Percentiles rank a stretch among this genome's conserved stretches.
Evolutionary conservation across 805 yeast species (phyloP).

Genomic region (Schwanniomyces pseudopolymorphus): DNA sequence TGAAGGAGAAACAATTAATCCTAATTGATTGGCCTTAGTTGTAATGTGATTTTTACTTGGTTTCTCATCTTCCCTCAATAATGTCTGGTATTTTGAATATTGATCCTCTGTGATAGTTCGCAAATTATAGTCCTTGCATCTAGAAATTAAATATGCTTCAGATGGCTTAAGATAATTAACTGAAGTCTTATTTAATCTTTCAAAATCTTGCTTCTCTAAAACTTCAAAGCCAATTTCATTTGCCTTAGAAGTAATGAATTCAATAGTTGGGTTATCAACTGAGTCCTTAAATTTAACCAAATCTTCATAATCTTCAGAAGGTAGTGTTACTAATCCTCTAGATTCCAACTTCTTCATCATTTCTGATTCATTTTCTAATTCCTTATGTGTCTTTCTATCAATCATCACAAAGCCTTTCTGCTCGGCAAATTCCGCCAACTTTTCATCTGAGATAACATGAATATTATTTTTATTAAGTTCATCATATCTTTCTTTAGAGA

Average conservation of each 20-base stretch:
- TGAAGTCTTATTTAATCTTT: constrained; percentile 13
- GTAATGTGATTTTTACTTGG: constrained; percentile 34
- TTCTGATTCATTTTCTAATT: constrained; percentile 29
- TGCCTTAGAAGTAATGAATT: constrained; percentile 16
- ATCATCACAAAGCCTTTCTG: constrained; percentile 28
- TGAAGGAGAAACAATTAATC: constrained; percentile 29
- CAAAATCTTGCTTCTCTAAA: constrained; percentile 11
- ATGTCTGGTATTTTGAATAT: constrained; percentile 12
- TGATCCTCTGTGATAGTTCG: constrained; percentile 17
- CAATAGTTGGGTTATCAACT: constrained; percentile 21
- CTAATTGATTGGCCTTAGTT: constrained; percentile 33
- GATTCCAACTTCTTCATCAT: constrained; percentile 30
- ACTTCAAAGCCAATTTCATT: constrained; percentile 10
- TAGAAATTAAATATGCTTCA: constrained; percentile 19
- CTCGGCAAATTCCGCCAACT: constrained; percentile 19
- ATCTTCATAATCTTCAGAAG: constrained; percentile 17
- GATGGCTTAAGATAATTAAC: constrained; percentile 21
- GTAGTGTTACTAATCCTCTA: constrained; percentile 34
- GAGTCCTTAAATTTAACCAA: constrained; percentile 11
- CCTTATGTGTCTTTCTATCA: constrained; percentile 24
- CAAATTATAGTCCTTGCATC: constrained; percentile 18
- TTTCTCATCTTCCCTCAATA: constrained; percentile 27
- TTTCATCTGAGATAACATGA: constrained; percentile 20
- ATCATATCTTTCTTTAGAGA: constrained; percentile 33
- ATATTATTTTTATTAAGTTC: constrained; percentile 26